phyloP scores from a whole-genome alignment of 169 alveolate species.

The Cryptosporidium andersoni region DNA sequence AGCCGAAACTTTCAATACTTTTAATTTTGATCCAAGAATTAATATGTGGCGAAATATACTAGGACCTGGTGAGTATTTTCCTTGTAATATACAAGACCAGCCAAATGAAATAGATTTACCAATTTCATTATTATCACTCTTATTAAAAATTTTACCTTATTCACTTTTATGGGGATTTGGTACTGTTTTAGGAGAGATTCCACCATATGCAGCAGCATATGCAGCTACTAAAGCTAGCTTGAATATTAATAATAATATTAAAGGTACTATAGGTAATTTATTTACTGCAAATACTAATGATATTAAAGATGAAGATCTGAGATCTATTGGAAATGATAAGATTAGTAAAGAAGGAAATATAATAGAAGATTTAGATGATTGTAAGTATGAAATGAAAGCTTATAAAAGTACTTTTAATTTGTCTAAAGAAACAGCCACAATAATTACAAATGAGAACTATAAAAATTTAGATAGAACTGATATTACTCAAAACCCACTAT shows the following conservation, averaged over 20 bases:
- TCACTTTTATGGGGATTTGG: slow-evolving; percentile 94
- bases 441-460: background rate
- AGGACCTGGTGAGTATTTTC: slow-evolving; percentile 47
- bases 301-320: too few relatives aligned
- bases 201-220: slow-evolving; percentile 94
- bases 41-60: slow-evolving; percentile 67
- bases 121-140: slow-evolving; percentile 69
- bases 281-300: too few relatives aligned
- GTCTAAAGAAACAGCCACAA: background rate
- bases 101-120: slow-evolving; percentile 39
- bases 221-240: slow-evolving; percentile 84
- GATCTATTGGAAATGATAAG: background rate
- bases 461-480: background rate
- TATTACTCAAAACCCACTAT: slow-evolving; percentile 21
- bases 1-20: slow-evolving; percentile 76
- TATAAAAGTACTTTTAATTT: slow-evolving; percentile 9
- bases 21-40: slow-evolving; percentile 76
- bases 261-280: too few relatives aligned
- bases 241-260: slow-evolving; percentile 5
- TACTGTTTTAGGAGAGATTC: slow-evolving; percentile 94
- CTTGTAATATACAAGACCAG: slow-evolving; percentile 22
- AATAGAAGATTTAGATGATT: background rate
- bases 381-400: background rate
- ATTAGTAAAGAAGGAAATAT: slow-evolving; percentile 10
- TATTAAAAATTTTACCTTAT: slow-evolving; percentile 74